Evolutionary conservation across 257 asterid species (phyloP).

Genomic region (Gynochthodes officinalis): DNA sequence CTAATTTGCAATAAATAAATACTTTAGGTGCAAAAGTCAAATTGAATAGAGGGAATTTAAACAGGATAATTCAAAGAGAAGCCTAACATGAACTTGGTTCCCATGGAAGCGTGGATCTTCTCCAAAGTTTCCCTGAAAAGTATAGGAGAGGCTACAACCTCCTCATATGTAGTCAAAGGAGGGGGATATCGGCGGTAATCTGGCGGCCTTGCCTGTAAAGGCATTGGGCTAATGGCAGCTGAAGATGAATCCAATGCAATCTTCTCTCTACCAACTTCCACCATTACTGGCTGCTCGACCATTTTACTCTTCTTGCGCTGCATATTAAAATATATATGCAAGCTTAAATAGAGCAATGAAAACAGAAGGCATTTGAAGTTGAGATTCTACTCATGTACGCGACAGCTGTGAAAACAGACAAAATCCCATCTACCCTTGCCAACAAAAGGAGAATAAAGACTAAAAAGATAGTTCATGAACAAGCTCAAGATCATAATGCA

Average conservation of each 20-base stretch:
- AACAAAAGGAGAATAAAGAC: slow-evolving; percentile 1
- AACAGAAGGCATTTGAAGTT: background rate
- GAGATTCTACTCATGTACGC: background rate
- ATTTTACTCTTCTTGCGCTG: slow-evolving; percentile 12
- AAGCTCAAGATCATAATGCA: background rate
- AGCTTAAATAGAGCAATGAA: background rate
- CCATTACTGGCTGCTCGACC: slow-evolving; percentile 37
- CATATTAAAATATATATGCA: background rate
- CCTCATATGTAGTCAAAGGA: slow-evolving; percentile 60
- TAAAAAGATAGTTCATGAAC: background rate
- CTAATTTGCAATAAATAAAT: background rate
- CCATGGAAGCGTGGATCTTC: slow-evolving; percentile 73
- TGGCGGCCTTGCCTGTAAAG: slow-evolving; percentile 26
- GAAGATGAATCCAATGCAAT: slow-evolving; percentile 34
- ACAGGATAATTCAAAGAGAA: background rate
- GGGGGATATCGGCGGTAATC: slow-evolving; percentile 60
- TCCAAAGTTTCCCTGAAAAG: slow-evolving; percentile 57
- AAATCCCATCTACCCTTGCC: slow-evolving; percentile 3
- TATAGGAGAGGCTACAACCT: slow-evolving; percentile 46
- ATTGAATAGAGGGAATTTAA: background rate
- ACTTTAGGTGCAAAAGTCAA: background rate
- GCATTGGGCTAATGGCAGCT: slow-evolving; percentile 23
- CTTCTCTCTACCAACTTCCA: slow-evolving; percentile 31
- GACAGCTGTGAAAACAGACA: slow-evolving; percentile 21
- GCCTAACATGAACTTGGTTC: slow-evolving; percentile 82